These are phyloP conservation scores for Malus sieversii DNA, from an alignment of 306 rosid genomes.

Conservation along the genomic window DNA sequence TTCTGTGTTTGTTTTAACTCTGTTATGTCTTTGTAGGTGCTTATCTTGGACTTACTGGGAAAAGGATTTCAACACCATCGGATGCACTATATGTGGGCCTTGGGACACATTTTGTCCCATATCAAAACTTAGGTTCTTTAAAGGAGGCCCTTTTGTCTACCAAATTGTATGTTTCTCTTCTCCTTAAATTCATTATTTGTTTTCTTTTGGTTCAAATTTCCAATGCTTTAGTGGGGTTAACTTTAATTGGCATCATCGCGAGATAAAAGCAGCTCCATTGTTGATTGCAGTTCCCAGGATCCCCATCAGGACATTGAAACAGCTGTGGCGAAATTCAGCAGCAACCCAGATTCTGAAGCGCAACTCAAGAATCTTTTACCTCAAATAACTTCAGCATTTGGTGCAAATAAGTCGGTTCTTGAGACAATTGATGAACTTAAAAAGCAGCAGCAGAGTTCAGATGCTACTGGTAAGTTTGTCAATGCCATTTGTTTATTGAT, in stretches of 20 bases:
- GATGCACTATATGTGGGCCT: conserved; percentile 87
- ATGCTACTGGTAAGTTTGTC: conserved; percentile 57
- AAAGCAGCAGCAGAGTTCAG: conserved; percentile 49
- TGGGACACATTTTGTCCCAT: conserved; percentile 90
- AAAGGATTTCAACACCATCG: conserved; percentile 70
- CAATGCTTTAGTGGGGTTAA: neutral
- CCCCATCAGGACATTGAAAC: conserved; percentile 71
- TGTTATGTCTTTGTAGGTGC: conserved; percentile 52
- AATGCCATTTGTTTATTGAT: conserved; percentile 3
- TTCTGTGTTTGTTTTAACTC: neutral
- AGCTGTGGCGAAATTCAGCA: conserved; percentile 55
- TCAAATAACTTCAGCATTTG: conserved; percentile 59
- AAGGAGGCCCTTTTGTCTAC: conserved; percentile 80
- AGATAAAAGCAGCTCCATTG: conserved; percentile 9
- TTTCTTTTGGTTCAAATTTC: neutral
- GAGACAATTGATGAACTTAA: conserved; percentile 71
- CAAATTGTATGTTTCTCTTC: conserved; percentile 54
- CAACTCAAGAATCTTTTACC: conserved; percentile 65
- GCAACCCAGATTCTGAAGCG: conserved; percentile 70
- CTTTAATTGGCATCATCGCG: neutral
- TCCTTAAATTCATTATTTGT: neutral
- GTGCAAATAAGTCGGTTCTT: conserved; percentile 51
- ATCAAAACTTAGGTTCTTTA: conserved; percentile 67
- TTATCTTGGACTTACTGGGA: conserved; percentile 95
- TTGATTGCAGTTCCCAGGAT: conserved; percentile 67